phyloP scores from a whole-genome alignment of 2,329 filamentous ascomycete species.

The Pyrenochaeta sp. region DNA sequence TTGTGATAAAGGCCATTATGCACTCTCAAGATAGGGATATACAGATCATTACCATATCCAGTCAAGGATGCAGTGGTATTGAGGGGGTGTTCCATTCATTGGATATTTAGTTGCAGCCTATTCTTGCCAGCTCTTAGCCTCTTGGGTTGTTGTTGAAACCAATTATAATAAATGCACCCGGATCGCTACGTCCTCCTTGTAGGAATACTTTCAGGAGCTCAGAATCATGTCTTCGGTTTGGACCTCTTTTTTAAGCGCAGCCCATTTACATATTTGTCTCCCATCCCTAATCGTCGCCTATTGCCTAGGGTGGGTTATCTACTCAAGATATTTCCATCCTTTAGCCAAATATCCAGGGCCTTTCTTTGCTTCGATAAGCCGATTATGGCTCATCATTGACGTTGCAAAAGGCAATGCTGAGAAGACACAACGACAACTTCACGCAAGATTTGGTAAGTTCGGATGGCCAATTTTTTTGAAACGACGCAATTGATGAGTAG shows the following conservation, averaged over 20 bases:
- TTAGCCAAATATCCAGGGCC: conserved; percentile 6
- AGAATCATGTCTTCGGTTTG: background rate
- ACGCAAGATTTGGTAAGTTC: background rate
- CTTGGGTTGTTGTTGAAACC: background rate
- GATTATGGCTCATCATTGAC: conserved; percentile 4
- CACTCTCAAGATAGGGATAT: background rate
- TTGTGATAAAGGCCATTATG: background rate
- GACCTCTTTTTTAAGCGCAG: background rate
- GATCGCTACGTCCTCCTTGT: too few species aligned
- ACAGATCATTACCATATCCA: background rate
- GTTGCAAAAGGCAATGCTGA: background rate
- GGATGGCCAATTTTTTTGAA: too few species aligned
- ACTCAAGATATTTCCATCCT: background rate
- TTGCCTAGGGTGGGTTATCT: background rate
- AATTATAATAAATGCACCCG: background rate
- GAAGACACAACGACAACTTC: background rate
- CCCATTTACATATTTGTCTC: background rate
- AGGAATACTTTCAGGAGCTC: too few species aligned
- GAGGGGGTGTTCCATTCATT: background rate
- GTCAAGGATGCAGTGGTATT: too few species aligned
- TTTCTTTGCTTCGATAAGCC: conserved; percentile 7
- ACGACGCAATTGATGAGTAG: too few species aligned
- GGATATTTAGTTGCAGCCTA: background rate
- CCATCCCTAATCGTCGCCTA: background rate
- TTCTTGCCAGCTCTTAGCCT: background rate